These are phyloP conservation scores for Schwanniomyces vanrijiae DNA, from an alignment of 805 yeast species.

Conservation along the genomic window DNA sequence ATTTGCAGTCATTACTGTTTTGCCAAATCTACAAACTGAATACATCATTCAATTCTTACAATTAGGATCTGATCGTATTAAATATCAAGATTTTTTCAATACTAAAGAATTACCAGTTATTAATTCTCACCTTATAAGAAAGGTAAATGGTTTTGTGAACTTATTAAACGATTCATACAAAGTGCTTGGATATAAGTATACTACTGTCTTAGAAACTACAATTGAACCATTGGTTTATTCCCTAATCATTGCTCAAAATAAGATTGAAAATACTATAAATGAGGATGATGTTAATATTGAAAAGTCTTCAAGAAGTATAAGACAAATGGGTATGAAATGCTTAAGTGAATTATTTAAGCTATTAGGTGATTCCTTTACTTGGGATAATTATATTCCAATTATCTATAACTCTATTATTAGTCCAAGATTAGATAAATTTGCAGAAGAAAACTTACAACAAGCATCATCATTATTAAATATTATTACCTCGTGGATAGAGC, in stretches of 20 bases:
- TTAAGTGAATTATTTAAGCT: slow-evolving; percentile 55
- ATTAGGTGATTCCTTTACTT: slow-evolving; percentile 51
- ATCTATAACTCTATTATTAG: slow-evolving; percentile 55
- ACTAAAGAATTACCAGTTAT: slow-evolving; percentile 16
- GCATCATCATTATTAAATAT: slow-evolving; percentile 75
- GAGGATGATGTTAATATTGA: slow-evolving; percentile 15
- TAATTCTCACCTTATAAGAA: slow-evolving; percentile 39
- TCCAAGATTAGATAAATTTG: slow-evolving; percentile 69
- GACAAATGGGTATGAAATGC: slow-evolving; percentile 69
- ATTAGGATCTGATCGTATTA: slow-evolving; percentile 59
- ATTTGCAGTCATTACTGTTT: slow-evolving; percentile 62
- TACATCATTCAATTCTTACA: slow-evolving; percentile 60
- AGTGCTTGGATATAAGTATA: slow-evolving; percentile 59
- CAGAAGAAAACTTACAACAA: slow-evolving; percentile 76
- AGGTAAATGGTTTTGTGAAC: slow-evolving; percentile 64
- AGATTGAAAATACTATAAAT: slow-evolving; percentile 11
- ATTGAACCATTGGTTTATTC: slow-evolving; percentile 59
- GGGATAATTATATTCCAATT: slow-evolving; percentile 51
- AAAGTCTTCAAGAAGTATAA: slow-evolving; percentile 55
- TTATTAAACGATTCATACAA: slow-evolving; percentile 55
- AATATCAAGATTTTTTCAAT: slow-evolving; percentile 34
- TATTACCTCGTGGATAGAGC: slow-evolving; percentile 54
- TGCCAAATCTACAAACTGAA: slow-evolving; percentile 55
- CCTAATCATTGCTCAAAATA: slow-evolving; percentile 51
- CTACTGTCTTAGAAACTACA: slow-evolving; percentile 47